Evolutionary conservation across 805 yeast genomes (phyloP).

Genomic region (Wickerhamia fluorescens): DNA sequence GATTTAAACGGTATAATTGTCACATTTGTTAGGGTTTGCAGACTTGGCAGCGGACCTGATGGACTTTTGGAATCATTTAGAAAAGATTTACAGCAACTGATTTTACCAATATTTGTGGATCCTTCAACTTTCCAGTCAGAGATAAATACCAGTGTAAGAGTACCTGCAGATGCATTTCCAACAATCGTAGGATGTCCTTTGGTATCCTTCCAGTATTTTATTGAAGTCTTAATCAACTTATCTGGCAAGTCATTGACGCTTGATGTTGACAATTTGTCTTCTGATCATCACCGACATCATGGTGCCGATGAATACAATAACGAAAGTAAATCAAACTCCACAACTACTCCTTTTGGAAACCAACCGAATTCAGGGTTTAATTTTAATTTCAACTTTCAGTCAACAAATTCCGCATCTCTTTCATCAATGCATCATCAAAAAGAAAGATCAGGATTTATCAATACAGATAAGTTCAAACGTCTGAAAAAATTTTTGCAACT

Average conservation of each 20-base stretch:
- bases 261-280: conserved; percentile 8
- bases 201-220: conserved; percentile 75
- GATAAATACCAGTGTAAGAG: conserved; percentile 54
- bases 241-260: conserved; percentile 47
- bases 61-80: conserved; percentile 66
- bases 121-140: conserved; percentile 52
- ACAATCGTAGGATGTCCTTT: conserved; percentile 66
- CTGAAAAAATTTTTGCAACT: conserved; percentile 74
- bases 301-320: too few relatives aligned
- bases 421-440: conserved; percentile 12
- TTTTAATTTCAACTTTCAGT: conserved; percentile 17
- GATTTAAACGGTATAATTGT: conserved; percentile 69
- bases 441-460: conserved; percentile 45
- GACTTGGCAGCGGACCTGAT: conserved; percentile 52
- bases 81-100: conserved; percentile 73
- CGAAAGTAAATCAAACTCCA: not conserved
- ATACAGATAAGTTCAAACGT: conserved; percentile 73
- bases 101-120: conserved; percentile 74
- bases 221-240: conserved; percentile 77
- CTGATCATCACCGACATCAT: conserved; percentile 2
- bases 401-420: conserved; percentile 6
- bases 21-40: conserved; percentile 73
- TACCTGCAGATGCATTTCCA: conserved; percentile 84
- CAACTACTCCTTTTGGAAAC: not conserved
- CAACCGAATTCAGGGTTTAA: conserved; percentile 8